These are phyloP conservation scores for Kluyveromyces starmeri DNA, from an alignment of 805 yeast species.

Conservation along the genomic window DNA sequence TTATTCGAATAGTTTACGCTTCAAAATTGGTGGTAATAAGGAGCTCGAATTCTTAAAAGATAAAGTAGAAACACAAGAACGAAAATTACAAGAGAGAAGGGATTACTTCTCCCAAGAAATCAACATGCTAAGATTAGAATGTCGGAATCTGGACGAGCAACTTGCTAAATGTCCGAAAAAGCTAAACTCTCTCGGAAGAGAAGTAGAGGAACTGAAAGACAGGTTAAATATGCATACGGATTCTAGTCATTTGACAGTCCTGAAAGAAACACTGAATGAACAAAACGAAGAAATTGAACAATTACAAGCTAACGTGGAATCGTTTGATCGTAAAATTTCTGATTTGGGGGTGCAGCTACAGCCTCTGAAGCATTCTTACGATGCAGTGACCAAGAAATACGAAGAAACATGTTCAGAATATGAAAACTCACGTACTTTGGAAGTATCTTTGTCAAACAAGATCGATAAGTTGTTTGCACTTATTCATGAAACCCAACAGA, in stretches of 20 bases:
- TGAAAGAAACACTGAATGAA: conserved; percentile 1
- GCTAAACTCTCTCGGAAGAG: conserved; percentile 22
- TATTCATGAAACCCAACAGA: background rate
- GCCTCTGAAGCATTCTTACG: conserved; percentile 1
- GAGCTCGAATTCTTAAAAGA: conserved; percentile 16
- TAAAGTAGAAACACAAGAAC: conserved; percentile 14
- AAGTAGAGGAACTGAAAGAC: conserved; percentile 18
- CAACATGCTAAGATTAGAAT: conserved; percentile 6
- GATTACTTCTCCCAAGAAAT: conserved; percentile 10
- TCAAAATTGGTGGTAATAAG: conserved; percentile 18
- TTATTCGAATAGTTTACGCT: conserved; percentile 26
- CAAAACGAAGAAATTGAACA: background rate
- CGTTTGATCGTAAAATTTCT: conserved; percentile 1
- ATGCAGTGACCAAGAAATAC: conserved; percentile 1
- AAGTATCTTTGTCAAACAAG: background rate
- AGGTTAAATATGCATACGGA: conserved; percentile 24
- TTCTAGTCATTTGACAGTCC: conserved; percentile 13
- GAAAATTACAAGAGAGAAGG: conserved; percentile 23
- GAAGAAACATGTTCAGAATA: background rate
- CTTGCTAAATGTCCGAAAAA: conserved; percentile 22
- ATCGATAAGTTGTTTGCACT: background rate
- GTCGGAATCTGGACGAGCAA: conserved; percentile 20
- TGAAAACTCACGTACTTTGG: background rate
- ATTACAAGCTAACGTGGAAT: conserved; percentile 1
- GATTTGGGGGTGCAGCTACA: conserved; percentile 1